A percentile compares a stretch with the other conserved stretches of the same genome.
Conservation (phyloP, 768 basidiomycete species). For the Mycena galericulata region DNA sequence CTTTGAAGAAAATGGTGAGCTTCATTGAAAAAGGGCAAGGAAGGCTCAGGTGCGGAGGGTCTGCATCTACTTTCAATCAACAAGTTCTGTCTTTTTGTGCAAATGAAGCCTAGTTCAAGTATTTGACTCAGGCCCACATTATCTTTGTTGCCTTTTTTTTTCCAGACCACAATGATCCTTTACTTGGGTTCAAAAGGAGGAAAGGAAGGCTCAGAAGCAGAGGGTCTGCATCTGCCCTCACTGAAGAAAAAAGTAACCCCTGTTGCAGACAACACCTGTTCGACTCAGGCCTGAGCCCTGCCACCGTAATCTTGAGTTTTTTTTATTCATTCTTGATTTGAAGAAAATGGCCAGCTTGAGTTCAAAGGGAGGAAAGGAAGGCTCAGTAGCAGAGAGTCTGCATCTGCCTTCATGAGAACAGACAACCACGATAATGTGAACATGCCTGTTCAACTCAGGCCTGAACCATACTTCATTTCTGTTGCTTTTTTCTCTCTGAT, state of each 20-base stretch:
- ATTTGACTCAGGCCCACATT: background rate
- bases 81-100: background rate
- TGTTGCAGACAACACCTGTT: background rate
- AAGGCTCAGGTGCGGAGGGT: slow-evolving; percentile 8
- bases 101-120: background rate
- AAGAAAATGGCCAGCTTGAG: too few species aligned
- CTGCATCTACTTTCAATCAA: background rate
- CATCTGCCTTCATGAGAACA: background rate
- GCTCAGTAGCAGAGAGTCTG: slow-evolving; percentile 5
- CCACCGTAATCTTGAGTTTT: background rate
- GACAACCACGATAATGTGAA: background rate
- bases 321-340: background rate
- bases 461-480: background rate
- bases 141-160: background rate
- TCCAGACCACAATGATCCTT: background rate
- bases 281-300: slow-evolving; percentile 15
- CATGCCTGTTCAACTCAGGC: slow-evolving; percentile 11
- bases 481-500: background rate
- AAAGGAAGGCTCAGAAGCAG: background rate
- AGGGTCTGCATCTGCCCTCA: slow-evolving; percentile 7
- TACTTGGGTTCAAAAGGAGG: background rate
- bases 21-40: background rate
- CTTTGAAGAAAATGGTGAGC: too few species aligned
- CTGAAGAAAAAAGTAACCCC: too few species aligned
- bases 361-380: background rate